Base-by-base conservation (phyloP, 2,329 filamentous ascomycete species). In the Xylariaceae sp. region DNA sequence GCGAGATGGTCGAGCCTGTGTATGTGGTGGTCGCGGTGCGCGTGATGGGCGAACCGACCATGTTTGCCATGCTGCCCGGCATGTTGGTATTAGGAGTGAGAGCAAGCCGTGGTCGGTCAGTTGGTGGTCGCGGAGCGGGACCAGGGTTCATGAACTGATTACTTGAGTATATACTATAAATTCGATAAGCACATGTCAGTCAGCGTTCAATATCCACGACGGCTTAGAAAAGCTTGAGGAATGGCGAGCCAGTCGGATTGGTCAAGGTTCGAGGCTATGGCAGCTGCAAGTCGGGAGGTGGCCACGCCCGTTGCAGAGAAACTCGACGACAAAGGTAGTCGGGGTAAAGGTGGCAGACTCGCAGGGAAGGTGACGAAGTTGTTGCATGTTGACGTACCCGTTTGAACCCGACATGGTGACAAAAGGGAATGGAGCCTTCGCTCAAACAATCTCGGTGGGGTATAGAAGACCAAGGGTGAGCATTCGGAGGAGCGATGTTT, bases 101-200 rank as follows among this genome's bases (percentile, higher is more conserved):
- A 59, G 84, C 83, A 56, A 95, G 80, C 62, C 88, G 85, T 50
- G 90, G 88, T 60, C 88, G 82, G 62, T 93, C 88, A 49, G 79
- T 84, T 17, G 92, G 93, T 50, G 93, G 92, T 60, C 87, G 85
- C 55, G 93, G 93, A 56, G 93, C 92, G 58, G 93, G 92, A 55
- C 93, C 90, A 52, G 93, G 90, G 68, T 97, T 97, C 87, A 97
- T 94, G 73, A 97, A 97, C 67, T 83, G 80, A 59, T 75, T 79
- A 54, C 73, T 71, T 34, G 77, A 70, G 62, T 82, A 84, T 58
- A 77, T 67, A 63, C 77, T 82, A 34, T 22, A 37, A 25, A 38
- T 6, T 34, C n/a, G 38, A 41, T 33, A 12, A 37, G 19, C 19
- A 5, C 37, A 42, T 19, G 39, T 51, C 45, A 51, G 51, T 44